Conservation (phyloP, 768 basidiomycete genomes). For the Podaxis sp. region DNA sequence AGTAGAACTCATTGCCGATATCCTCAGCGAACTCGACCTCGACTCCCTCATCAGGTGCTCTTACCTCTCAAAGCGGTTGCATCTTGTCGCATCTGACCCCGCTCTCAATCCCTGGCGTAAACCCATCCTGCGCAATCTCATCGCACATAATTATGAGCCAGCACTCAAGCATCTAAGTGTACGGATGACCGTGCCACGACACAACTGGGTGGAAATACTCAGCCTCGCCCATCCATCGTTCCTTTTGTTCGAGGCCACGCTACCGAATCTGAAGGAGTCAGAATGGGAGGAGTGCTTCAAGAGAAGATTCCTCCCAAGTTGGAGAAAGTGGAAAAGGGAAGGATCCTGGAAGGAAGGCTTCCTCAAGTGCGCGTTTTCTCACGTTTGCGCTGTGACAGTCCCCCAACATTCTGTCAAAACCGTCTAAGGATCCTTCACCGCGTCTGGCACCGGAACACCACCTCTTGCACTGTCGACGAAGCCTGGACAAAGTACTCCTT, state of each 20-base stretch:
- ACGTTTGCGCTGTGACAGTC: constrained; percentile 3
- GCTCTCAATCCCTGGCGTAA: constrained; percentile 74
- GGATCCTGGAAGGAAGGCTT: constrained; percentile 63
- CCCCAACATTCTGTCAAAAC: constrained; percentile 11
- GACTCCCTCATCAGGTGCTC: constrained; percentile 56
- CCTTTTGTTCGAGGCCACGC: constrained; percentile 63
- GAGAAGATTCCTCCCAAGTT: constrained; percentile 74
- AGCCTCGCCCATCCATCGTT: constrained; percentile 59
- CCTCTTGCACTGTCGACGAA: constrained; percentile 76
- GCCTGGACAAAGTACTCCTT: constrained; percentile 73
- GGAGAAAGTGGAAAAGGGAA: constrained; percentile 68
- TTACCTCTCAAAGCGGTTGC: constrained; percentile 58
- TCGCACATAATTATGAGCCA: constrained; percentile 42
- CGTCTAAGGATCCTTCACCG: constrained; percentile 53
- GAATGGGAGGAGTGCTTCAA: constrained; percentile 80
- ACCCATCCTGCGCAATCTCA: constrained; percentile 63
- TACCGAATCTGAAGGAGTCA: constrained; percentile 60
- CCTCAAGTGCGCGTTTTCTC: constrained; percentile 46
- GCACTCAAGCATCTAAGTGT: constrained; percentile 60
- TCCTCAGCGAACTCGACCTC: constrained; percentile 68
- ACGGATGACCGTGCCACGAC: constrained; percentile 61
- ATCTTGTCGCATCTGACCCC: constrained; percentile 56
- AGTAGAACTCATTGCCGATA: constrained; percentile 75
- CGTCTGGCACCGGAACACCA: constrained; percentile 66
- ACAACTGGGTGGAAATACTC: constrained; percentile 79